Evolutionary conservation across 306 rosid genomes (phyloP).

Genomic region (Argentina anserina): DNA sequence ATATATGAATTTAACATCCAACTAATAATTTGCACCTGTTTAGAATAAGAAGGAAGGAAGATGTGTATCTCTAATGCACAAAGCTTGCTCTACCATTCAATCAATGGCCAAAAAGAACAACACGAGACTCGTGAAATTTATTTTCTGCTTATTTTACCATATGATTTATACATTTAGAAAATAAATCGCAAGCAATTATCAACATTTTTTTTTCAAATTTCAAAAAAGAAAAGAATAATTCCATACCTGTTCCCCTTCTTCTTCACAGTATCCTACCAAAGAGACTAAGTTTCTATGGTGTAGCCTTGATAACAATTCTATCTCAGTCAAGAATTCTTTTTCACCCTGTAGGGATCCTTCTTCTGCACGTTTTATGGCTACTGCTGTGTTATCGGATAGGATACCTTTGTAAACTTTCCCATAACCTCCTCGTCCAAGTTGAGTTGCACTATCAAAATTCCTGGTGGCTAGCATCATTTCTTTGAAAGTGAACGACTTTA

Average conservation of each 20-base stretch:
- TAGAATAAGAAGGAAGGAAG: not conserved
- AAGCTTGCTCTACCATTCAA: not conserved
- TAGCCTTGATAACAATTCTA: conserved; percentile 76
- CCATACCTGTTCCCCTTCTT: conserved; percentile 71
- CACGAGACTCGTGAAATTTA: not conserved
- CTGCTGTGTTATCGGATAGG: conserved; percentile 49
- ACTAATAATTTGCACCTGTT: not conserved
- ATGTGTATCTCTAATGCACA: not conserved
- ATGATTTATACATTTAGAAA: not conserved
- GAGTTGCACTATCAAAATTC: conserved; percentile 49
- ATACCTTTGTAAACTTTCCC: conserved; percentile 89
- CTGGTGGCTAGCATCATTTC: conserved; percentile 69
- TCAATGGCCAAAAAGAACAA: not conserved
- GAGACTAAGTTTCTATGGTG: conserved; percentile 91
- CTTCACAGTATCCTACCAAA: conserved; percentile 73
- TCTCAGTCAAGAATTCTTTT: conserved; percentile 88
- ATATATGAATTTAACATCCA: not conserved
- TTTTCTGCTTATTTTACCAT: not conserved
- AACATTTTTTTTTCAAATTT: too few relatives aligned
- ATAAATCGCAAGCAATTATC: not conserved
- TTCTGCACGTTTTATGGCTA: conserved; percentile 84
- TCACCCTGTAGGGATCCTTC: conserved; percentile 90
- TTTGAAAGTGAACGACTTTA: conserved; percentile 61
- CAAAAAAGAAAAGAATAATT: not conserved
- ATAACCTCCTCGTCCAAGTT: conserved; percentile 93